Evolutionary conservation across 2,329 filamentous ascomycete species (phyloP), one percentile per base, ranked within the genome.

Genomic region (Pseudomassariella vexata): DNA sequence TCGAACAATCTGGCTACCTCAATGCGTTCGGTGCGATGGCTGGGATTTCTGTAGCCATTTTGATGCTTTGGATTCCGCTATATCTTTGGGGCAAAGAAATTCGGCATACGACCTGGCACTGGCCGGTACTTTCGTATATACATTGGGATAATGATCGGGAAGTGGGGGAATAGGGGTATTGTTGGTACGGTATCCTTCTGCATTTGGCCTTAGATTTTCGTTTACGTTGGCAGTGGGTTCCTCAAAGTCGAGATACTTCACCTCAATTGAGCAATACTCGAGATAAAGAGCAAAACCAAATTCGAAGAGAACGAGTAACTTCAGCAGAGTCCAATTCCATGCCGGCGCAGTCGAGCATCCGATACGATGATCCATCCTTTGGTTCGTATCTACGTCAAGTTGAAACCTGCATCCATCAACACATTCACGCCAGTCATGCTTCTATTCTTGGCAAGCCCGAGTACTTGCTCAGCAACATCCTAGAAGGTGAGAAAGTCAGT

Each of bases 11-110:
- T 1, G 74, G 73, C 1, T 77, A 77, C 42, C 39, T 56, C 9
- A 54, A 61, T 21, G 65, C 72, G 3, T 78, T 65, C 39, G 70
- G 72, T 4, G 58, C 63, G n/a, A 76, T 78, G 72, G 73, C 71
- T 6, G 71, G 62, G 9, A 75, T 77, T 27, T 55, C 64, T 8
- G 64, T 58, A 9, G 56, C 43, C 10, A 52, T 75, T 4, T 46
- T 76, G 10, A 21, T 73, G 6, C 39, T 66, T 18, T 70, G 61
- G 58, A 46, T 73, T 17, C 68, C 68, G 2, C 50, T 77, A 8
- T 77, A 66, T 46, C 30, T 73, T 31, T 76, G 59, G 55, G 73
- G 72, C 7, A 66, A 64, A 40, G 36, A 36, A 12, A 62, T 77
- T 27, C 60, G 73, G 16, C 55, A 62, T 31, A 50, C 47, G 5